Base-by-base conservation (phyloP, 208 protist species). In the Novymonas esmeraldas region DNA sequence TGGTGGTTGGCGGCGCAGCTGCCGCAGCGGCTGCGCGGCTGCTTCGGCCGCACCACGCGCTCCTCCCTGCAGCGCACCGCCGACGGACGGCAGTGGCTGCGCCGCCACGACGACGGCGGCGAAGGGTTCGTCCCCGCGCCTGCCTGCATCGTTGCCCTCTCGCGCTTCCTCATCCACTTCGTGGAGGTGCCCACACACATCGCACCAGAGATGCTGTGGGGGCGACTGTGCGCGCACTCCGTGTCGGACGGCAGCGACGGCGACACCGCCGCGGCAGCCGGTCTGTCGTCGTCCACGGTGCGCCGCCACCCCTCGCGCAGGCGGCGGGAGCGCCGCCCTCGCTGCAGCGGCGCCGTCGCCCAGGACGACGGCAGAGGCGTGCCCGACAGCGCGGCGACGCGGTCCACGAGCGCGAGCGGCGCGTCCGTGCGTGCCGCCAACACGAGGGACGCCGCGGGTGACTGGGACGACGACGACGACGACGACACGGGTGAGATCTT, bases 1-100 rank as follows among this genome's bases (percentile, higher is more conserved):
- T 80, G 75, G 68, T 76, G 70, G 62, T 24, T 74, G 31, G 29
- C 69, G 5, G 58, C 72, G 24, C 57, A 70, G 60, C 58, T 80
- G 36, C 64, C 70, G 28, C 70, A 66, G 51, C 70, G 70, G 6
- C 70, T 76, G 26, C 70, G 70, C n/a, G 70, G 70, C 16, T 76
- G 70, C 55, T 76, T 76, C 29, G 70, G 70, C 29, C 34, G 24
- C 39, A 76, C 70, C 2, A 76, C 56, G 26, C 61, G 28, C 14
- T 58, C 62, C 62, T 70, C 70, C 5, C 57, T 76, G 29, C 52
- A 46, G 5, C 63, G 64, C 9, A 70, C 70, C 24, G 26, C 61
- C 4, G 70, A 61, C 4, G 70, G 70, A 0, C 62, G 46, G 38
- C 60, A 62, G 38, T 76, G 70, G 70, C 62, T 69, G 46, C 50